Evolutionary conservation across 163 green algal genomes (phyloP).

Genomic region (Chlamydomonas reinhardtii): DNA sequence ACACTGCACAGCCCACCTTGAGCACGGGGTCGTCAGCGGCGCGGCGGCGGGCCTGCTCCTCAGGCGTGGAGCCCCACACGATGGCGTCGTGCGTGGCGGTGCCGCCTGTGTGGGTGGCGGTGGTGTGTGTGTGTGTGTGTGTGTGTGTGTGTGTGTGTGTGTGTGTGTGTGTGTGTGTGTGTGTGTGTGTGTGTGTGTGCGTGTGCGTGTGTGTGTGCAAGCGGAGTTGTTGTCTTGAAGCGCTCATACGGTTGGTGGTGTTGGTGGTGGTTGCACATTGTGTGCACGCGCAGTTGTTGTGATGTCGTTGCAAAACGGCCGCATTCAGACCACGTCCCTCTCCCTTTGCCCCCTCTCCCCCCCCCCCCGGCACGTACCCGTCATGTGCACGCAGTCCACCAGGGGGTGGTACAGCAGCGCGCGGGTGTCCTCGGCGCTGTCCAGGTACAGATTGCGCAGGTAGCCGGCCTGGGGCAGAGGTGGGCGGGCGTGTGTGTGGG

Average conservation of each 20-base stretch:
- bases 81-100: constrained; percentile 60
- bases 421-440: background rate
- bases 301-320: too few relatives aligned
- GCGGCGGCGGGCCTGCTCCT: constrained; percentile 50
- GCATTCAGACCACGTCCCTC: too few relatives aligned
- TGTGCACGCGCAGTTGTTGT: too few relatives aligned
- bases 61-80: constrained; percentile 49
- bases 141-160: background rate
- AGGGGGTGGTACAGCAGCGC: constrained; percentile 38
- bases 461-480: constrained; percentile 7
- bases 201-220: too few relatives aligned
- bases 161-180: too few relatives aligned
- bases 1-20: constrained; percentile 32
- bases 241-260: too few relatives aligned
- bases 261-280: too few relatives aligned
- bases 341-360: too few relatives aligned
- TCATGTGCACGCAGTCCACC: constrained; percentile 56
- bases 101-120: constrained; percentile 44
- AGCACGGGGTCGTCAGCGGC: constrained; percentile 54
- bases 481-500: background rate
- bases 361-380: background rate
- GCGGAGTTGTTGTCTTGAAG: too few relatives aligned
- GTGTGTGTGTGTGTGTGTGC: too few relatives aligned
- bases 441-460: constrained; percentile 14
- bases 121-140: too few relatives aligned